Evolutionary conservation across 805 yeast genomes (phyloP).

Genomic region (Barnettozyma vustinii): DNA sequence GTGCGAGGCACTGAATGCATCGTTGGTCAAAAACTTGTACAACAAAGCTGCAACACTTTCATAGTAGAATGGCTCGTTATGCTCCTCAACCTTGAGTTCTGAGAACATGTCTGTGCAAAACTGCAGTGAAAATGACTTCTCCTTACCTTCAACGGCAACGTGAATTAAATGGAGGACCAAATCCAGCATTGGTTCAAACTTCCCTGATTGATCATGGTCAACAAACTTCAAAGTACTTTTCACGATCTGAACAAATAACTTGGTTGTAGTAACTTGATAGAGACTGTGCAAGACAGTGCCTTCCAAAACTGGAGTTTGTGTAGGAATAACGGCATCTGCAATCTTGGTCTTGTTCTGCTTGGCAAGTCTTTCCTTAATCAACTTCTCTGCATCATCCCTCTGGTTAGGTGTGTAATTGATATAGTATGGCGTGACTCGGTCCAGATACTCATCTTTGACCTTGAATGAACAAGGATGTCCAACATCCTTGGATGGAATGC

Average conservation of each 20-base stretch:
- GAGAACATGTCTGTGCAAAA: conserved; percentile 32
- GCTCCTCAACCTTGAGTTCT: conserved; percentile 27
- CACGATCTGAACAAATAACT: conserved; percentile 48
- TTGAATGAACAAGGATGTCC: conserved; percentile 61
- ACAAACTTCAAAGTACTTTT: conserved; percentile 40
- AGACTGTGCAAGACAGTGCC: conserved; percentile 37
- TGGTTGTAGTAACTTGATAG: conserved; percentile 47
- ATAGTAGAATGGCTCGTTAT: conserved; percentile 34
- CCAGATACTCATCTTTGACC: conserved; percentile 50
- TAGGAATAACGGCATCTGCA: conserved; percentile 52
- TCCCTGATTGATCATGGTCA: conserved; percentile 29
- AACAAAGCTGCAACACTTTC: conserved; percentile 36
- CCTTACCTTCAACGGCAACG: conserved; percentile 39
- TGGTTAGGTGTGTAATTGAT: conserved; percentile 71
- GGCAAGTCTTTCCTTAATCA: conserved; percentile 47
- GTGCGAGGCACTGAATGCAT: conserved; percentile 38
- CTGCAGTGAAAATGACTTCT: conserved; percentile 24
- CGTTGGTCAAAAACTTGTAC: conserved; percentile 37
- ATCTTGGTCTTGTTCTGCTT: conserved; percentile 32
- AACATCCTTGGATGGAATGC: conserved; percentile 53
- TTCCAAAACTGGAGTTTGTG: conserved; percentile 36
- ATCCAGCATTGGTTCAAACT: conserved; percentile 54
- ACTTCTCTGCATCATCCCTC: conserved; percentile 75
- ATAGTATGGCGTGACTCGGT: conserved; percentile 74
- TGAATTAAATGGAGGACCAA: conserved; percentile 65